These are phyloP conservation scores for Didymella glomerata DNA, from an alignment of 2,329 filamentous ascomycete species.

Conservation along the genomic window DNA sequence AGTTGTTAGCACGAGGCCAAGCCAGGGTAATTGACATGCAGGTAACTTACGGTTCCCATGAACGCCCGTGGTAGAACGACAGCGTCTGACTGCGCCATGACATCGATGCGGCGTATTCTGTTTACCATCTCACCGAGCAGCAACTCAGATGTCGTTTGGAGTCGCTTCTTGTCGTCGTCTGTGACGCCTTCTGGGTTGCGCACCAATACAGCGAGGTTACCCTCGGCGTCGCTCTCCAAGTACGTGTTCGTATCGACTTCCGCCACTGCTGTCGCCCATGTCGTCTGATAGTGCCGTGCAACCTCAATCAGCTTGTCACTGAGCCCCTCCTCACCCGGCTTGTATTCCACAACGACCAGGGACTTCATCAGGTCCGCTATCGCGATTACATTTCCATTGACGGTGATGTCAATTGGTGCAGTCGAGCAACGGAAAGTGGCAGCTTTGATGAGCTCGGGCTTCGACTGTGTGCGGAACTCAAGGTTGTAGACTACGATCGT, in stretches of 20 bases:
- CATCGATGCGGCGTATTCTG: constrained; percentile 76
- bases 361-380: constrained; percentile 96
- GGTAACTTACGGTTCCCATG: constrained; percentile 76
- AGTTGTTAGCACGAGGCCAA: constrained; percentile 19
- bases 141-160: constrained; percentile 82
- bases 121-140: constrained; percentile 94
- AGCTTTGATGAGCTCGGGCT: constrained; percentile 69
- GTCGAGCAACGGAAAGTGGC: constrained; percentile 84
- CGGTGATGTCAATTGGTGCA: constrained; percentile 80
- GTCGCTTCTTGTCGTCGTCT: constrained; percentile 72
- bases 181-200: constrained; percentile 77
- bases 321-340: constrained; percentile 64
- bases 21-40: too few species aligned
- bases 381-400: constrained; percentile 78
- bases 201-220: constrained; percentile 83
- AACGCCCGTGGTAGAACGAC: constrained; percentile 84
- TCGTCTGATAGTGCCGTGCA: constrained; percentile 80
- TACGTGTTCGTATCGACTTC: constrained; percentile 77
- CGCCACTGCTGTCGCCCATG: constrained; percentile 82
- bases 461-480: constrained; percentile 62
- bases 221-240: constrained; percentile 84
- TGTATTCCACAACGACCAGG: constrained; percentile 78
- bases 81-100: constrained; percentile 70
- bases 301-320: constrained; percentile 73
- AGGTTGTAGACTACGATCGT: constrained; percentile 72